A percentile compares a stretch with the other conserved stretches of the same genome.
Conservation (phyloP, 2,329 filamentous ascomycete genomes). For the Aspergillus eucalypticola region DNA sequence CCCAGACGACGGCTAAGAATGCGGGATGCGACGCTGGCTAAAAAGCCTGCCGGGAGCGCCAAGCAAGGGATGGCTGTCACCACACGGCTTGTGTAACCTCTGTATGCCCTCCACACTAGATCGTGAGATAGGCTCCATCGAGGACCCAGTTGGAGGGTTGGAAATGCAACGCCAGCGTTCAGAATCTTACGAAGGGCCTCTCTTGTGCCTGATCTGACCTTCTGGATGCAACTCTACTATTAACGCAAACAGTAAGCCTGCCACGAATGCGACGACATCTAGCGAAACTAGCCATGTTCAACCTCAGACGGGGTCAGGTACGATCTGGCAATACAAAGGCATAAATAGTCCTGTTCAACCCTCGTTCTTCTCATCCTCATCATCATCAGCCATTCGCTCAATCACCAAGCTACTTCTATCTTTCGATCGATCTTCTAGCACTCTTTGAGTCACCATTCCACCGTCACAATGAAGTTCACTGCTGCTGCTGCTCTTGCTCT, state of each 20-base stretch:
- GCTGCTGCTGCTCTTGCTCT: constrained; percentile 29
- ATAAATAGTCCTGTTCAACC: background rate
- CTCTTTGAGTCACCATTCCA: background rate
- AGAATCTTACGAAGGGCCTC: background rate
- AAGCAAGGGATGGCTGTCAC: too few relatives aligned
- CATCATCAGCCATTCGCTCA: constrained; percentile 1
- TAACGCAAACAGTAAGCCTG: background rate
- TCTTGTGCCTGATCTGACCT: background rate
- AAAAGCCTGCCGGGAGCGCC: too few relatives aligned
- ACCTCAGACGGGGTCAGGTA: background rate
- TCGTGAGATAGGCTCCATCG: too few relatives aligned
- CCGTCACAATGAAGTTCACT: constrained; percentile 36
- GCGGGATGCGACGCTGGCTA: background rate
- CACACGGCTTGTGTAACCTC: too few relatives aligned
- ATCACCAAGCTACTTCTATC: background rate
- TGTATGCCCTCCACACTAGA: too few relatives aligned
- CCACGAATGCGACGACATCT: background rate
- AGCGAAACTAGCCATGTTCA: background rate
- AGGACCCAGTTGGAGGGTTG: too few relatives aligned
- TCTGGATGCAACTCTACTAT: background rate
- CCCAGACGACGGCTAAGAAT: background rate
- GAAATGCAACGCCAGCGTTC: background rate
- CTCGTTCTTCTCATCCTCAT: background rate
- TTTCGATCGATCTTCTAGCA: background rate
- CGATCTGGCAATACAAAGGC: background rate